These are phyloP conservation scores for Kickxella alabastrina DNA, from an alignment of 192 early-diverging fungal species.

Conservation along the genomic window DNA sequence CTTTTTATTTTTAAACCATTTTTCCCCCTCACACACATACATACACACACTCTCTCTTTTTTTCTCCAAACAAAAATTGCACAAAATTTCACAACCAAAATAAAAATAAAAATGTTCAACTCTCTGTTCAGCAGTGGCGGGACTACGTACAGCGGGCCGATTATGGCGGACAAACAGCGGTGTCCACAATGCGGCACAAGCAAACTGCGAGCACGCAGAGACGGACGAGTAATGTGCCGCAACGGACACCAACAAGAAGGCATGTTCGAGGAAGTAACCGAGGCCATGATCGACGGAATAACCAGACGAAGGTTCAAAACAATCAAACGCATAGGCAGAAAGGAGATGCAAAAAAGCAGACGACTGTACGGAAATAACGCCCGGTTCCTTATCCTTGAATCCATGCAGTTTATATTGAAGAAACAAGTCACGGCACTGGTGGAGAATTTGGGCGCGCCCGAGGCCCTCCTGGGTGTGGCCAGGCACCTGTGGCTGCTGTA, in stretches of 20 bases:
- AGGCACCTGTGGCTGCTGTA: constrained; percentile 41
- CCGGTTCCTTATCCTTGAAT: constrained; percentile 30
- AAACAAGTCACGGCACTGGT: constrained; percentile 27
- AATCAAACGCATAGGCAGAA: constrained; percentile 12
- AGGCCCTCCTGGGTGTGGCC: constrained; percentile 14
- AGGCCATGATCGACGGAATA: constrained; percentile 20
- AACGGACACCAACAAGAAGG: constrained; percentile 44
- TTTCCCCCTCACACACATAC: too few species aligned
- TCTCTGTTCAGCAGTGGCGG: not conserved
- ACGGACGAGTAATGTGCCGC: constrained; percentile 42
- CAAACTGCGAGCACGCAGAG: constrained; percentile 24
- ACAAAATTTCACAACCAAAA: too few species aligned
- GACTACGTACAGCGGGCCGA: not conserved
- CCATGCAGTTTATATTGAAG: constrained; percentile 33
- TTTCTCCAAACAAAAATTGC: not conserved
- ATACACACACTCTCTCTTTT: not conserved
- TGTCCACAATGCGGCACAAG: constrained; percentile 41
- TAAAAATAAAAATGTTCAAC: not conserved
- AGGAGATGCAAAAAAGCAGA: not conserved
- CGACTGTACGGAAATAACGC: constrained; percentile 32
- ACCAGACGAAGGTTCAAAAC: constrained; percentile 19
- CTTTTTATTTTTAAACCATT: too few species aligned
- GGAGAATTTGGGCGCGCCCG: constrained; percentile 19
- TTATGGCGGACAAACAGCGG: constrained; percentile 21
- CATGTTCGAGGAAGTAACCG: constrained; percentile 27